Conservation (phyloP, 306 rosid species). For the Parietaria judaica region DNA sequence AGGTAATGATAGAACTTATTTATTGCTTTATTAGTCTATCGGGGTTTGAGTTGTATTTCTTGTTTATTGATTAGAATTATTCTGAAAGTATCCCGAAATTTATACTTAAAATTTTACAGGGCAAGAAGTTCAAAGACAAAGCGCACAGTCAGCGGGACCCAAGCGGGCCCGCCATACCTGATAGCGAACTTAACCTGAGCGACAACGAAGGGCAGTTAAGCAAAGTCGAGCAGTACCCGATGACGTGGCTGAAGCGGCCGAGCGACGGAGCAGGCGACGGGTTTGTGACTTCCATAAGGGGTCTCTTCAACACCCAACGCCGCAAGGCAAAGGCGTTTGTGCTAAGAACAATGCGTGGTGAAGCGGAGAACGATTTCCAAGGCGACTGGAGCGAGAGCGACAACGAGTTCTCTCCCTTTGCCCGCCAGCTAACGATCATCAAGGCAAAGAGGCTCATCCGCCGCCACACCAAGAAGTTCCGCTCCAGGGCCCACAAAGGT, state of each 20-base stretch:
- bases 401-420: conserved; percentile 77
- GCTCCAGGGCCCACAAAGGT: conserved; percentile 84
- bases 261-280: conserved; percentile 99
- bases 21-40: no score
- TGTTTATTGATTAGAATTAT: neutral
- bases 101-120: conserved; percentile 29
- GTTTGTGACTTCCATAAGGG: conserved; percentile 90
- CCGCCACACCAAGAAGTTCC: conserved; percentile 91
- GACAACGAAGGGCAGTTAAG: conserved; percentile 77
- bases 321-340: conserved; percentile 93
- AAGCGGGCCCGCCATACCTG: conserved; percentile 54
- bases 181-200: conserved; percentile 77
- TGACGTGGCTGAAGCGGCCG: conserved; percentile 82
- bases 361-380: conserved; percentile 81
- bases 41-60: neutral
- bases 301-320: conserved; percentile 86
- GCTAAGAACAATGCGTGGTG: conserved; percentile 94
- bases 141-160: conserved; percentile 58
- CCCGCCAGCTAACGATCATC: conserved; percentile 87
- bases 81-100: no score
- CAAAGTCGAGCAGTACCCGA: conserved; percentile 63
- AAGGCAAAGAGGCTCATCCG: conserved; percentile 85
- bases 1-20: conserved; percentile 37
- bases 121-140: conserved; percentile 89
- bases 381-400: conserved; percentile 98